Conservation (phyloP, 2,329 filamentous ascomycete genomes). For the Dactylonectria estremocensis region DNA sequence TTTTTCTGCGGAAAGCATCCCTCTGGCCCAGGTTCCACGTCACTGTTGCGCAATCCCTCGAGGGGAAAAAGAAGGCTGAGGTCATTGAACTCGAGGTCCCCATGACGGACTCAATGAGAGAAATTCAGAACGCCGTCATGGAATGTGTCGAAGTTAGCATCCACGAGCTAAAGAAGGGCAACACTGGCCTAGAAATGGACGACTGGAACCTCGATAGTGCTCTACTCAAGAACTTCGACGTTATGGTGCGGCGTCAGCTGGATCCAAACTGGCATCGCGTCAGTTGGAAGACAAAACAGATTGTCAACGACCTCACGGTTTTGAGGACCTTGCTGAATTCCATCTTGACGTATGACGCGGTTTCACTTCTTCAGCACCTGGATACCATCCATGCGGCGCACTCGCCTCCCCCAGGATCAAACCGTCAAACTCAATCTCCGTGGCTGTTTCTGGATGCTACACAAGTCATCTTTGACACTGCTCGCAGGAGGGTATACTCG, state of each 20-base stretch:
- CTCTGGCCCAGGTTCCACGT: slow-evolving; percentile 96
- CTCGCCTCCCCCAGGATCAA: slow-evolving; percentile 89
- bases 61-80: slow-evolving; percentile 94
- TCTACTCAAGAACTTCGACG: slow-evolving; percentile 91
- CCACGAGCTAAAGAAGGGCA: slow-evolving; percentile 91
- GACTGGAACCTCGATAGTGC: slow-evolving; percentile 98
- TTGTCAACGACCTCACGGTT: slow-evolving; percentile 89
- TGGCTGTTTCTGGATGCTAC: slow-evolving; percentile 98
- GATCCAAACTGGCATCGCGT: slow-evolving; percentile 98
- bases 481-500: slow-evolving; percentile 89
- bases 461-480: slow-evolving; percentile 92
- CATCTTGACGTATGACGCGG: slow-evolving; percentile 88
- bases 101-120: slow-evolving; percentile 94
- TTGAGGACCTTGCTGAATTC: slow-evolving; percentile 86
- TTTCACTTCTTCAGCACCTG: slow-evolving; percentile 92
- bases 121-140: slow-evolving; percentile 94
- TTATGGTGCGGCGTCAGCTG: slow-evolving; percentile 88
- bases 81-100: slow-evolving; percentile 97
- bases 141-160: slow-evolving; percentile 98
- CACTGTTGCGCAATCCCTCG: slow-evolving; percentile 88
- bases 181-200: slow-evolving; percentile 92
- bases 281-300: slow-evolving; percentile 94
- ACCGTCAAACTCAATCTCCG: slow-evolving; percentile 88
- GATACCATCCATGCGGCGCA: slow-evolving; percentile 95
- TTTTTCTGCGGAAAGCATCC: slow-evolving; percentile 90